These are phyloP conservation scores for Trichopus zeylanicus DNA, from an alignment of 116 monocot species.

Conservation along the genomic window DNA sequence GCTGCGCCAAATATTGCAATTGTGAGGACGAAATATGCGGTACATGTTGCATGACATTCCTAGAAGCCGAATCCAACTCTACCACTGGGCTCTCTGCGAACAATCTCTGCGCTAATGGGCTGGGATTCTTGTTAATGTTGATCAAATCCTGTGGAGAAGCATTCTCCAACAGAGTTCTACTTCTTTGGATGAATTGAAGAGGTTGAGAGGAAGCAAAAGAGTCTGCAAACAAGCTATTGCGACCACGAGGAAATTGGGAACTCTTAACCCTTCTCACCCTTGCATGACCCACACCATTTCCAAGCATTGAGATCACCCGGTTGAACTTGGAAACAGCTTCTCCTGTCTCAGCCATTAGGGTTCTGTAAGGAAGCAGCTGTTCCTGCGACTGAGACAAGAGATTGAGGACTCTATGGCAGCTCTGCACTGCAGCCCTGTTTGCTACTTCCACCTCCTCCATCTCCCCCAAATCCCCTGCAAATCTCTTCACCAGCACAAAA, in stretches of 20 bases:
- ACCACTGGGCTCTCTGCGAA: conserved; percentile 11
- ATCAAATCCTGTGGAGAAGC: conserved; percentile 5
- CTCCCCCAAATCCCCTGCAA: not conserved
- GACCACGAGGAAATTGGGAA: conserved; percentile 19
- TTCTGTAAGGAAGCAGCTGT: conserved; percentile 23
- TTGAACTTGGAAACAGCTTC: conserved; percentile 69
- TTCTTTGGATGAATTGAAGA: conserved; percentile 4
- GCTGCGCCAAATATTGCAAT: conserved; percentile 20
- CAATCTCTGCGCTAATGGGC: too few relatives aligned
- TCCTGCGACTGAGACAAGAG: conserved; percentile 44
- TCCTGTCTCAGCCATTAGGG: conserved; percentile 44
- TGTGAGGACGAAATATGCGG: not conserved
- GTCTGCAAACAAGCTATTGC: conserved; percentile 10
- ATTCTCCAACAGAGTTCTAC: conserved; percentile 10
- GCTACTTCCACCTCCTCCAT: conserved; percentile 86
- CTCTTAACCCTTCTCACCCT: conserved; percentile 52
- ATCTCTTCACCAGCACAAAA: too few relatives aligned
- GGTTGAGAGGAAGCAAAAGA: too few relatives aligned
- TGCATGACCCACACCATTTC: conserved; percentile 52
- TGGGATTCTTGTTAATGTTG: conserved; percentile 4
- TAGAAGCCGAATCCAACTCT: conserved; percentile 4
- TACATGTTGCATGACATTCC: conserved; percentile 8
- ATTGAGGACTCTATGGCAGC: conserved; percentile 56
- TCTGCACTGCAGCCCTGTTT: conserved; percentile 64
- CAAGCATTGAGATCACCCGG: conserved; percentile 54